Conservation (phyloP, 139 green algal genomes). For the Yamagishiella unicocca region DNA sequence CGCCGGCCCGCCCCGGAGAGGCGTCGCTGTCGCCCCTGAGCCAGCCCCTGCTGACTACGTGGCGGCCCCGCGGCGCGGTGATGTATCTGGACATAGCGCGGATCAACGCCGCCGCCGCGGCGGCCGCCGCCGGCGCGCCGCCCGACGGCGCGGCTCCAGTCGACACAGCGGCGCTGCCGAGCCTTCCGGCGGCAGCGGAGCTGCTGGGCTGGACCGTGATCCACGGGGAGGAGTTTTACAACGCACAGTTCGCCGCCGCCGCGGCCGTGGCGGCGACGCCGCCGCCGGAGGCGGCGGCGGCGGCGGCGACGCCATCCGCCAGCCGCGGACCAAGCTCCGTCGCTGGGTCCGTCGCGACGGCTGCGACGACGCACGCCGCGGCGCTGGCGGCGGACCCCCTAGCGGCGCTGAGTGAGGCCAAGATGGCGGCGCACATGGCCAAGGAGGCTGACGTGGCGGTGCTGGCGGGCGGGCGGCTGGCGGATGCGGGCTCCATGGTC, state of each 20-base stretch:
- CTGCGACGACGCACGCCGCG: background rate
- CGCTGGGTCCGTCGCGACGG: background rate
- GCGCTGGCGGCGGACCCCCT: slow-evolving; percentile 8
- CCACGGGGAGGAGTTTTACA: slow-evolving; percentile 34
- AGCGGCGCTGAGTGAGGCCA: slow-evolving; percentile 35
- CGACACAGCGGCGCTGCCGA: slow-evolving; percentile 32
- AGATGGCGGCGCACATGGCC: slow-evolving; percentile 40
- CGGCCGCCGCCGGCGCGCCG: background rate
- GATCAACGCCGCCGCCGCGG: slow-evolving; percentile 4
- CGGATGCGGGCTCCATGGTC: slow-evolving; percentile 29
- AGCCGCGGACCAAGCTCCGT: background rate
- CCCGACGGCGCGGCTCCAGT: background rate
- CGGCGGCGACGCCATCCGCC: background rate
- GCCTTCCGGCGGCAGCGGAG: slow-evolving; percentile 20
- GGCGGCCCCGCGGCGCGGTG: slow-evolving; percentile 18
- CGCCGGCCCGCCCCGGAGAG: background rate
- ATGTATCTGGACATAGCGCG: slow-evolving; percentile 20
- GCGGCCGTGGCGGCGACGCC: background rate
- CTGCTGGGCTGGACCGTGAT: slow-evolving; percentile 30
- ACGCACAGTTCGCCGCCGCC: background rate
- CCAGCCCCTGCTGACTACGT: slow-evolving; percentile 17
- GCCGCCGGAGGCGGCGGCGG: too few species aligned
- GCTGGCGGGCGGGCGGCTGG: slow-evolving; percentile 8
- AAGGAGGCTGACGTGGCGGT: slow-evolving; percentile 33
- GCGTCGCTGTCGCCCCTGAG: slow-evolving; percentile 15